Evolutionary conservation across 345 rosid genomes (phyloP).

Genomic region (Microcos paniculata): DNA sequence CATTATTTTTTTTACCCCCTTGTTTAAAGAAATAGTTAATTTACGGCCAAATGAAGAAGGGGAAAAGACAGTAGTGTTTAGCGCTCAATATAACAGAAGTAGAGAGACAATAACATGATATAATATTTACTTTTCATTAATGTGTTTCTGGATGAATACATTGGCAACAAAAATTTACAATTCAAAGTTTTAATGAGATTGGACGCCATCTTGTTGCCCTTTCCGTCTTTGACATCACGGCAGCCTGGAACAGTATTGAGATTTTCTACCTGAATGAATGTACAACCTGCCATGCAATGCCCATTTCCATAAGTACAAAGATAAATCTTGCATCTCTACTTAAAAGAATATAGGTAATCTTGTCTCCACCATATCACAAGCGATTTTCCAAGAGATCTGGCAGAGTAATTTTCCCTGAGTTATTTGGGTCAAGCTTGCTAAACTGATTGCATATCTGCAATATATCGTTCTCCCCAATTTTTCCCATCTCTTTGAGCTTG

Average conservation of each 20-base stretch:
- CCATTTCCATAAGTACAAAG: not conserved
- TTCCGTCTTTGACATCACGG: not conserved
- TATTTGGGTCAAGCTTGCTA: constrained; percentile 60
- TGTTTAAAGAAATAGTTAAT: too few species aligned
- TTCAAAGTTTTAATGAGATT: not conserved
- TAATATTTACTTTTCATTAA: not conserved
- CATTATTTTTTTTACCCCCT: too few species aligned
- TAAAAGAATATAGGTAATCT: not conserved
- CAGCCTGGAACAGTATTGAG: not conserved
- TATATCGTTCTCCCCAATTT: constrained; percentile 59
- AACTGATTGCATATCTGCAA: constrained; percentile 54
- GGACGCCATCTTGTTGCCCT: not conserved
- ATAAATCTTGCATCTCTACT: not conserved
- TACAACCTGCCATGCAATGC: not conserved
- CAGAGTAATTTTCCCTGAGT: constrained; percentile 57
- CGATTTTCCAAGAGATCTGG: constrained; percentile 44
- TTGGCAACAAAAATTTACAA: not conserved
- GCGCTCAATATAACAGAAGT: too few species aligned
- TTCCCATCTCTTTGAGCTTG: constrained; percentile 81
- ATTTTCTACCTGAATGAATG: not conserved
- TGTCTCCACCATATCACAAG: not conserved
- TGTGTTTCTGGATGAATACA: not conserved
- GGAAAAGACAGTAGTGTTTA: not conserved
- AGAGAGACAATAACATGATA: not conserved
- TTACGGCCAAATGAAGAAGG: not conserved